Percentiles rank a stretch among this genome's conserved stretches.
Conservation (phyloP, 768 basidiomycete genomes). For the Auricularia sp. region DNA sequence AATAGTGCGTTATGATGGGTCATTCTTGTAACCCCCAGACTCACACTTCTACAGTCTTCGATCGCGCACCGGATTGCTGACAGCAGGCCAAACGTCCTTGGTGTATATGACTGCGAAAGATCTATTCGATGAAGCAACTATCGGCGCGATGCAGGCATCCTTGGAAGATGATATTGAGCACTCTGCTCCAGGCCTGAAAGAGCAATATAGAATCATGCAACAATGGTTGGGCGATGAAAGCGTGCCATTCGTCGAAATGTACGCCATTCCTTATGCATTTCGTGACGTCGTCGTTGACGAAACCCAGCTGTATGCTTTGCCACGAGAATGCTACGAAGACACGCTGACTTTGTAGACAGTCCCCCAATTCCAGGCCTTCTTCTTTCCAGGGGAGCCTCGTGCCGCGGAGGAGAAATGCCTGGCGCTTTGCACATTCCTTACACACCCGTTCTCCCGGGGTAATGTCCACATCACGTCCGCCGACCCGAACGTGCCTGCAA, state of each 20-base stretch:
- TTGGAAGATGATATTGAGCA: neutral
- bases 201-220: neutral
- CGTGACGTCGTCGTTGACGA: too few species aligned
- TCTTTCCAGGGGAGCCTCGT: neutral
- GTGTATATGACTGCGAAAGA: neutral
- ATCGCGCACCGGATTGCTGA: neutral
- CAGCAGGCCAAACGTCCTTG: neutral
- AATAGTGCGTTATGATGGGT: neutral
- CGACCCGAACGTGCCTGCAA: neutral
- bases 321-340: too few species aligned
- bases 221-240: neutral
- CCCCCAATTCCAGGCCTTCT: neutral
- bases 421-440: neutral
- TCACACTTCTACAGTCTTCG: neutral
- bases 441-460: neutral
- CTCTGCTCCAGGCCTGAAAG: neutral
- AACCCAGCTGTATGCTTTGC: too few species aligned
- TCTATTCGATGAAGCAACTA: neutral
- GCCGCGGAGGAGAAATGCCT: neutral
- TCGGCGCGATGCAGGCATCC: neutral
- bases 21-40: neutral
- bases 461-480: neutral
- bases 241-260: constrained; percentile 1
- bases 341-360: neutral
- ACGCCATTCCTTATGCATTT: neutral